Base-by-base conservation (phyloP, 345 rosid genomes). In the Salix suchowensis region DNA sequence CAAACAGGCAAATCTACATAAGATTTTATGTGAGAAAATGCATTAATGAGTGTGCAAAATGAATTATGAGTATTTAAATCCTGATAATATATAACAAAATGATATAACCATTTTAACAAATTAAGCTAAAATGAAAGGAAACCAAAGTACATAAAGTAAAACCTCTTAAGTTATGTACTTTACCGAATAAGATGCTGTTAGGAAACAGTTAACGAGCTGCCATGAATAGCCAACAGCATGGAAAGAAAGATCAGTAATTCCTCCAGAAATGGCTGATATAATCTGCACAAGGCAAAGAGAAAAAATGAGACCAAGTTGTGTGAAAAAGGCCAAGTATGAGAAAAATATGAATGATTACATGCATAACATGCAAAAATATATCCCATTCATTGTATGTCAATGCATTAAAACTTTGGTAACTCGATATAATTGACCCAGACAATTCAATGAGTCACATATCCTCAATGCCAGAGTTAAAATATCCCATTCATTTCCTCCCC, bases 141-240 rank as follows among this genome's bases (percentile, higher is more conserved):
- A n/a, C 26, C 23, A 55, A n/a, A 21, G 26, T 55, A 55, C 61
- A 55, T 11, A 77, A 55, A 60, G 6, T 40, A 64, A 65, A 74
- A 42, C 74, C 36, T 77, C 39, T 5, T 23, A 52, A 65, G 44
- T 34, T 30, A 65, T 78, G 52, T 74, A 89, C 97, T 93, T 9
- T 82, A 96, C 98, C 65, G 97, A 96, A 86, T 96, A 93, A 4
- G 99, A 90, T 68, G 98, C 97, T 58, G 99, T 96, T 74, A 92
- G 82, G 86, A 96, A 91, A 79, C 98, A 96, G 79, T 96, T 96
- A 70, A 89, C 34, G 58, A 96, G 73, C 86, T 96, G 99, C 98
- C 99, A 96, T 72, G 92, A 80, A 82, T 96, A 96, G 79, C 99
- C 99, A 82, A 93, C 74, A 42, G 97, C 92, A 79, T 93, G 83